Evolutionary conservation across 495 filamentous ascomycete genomes (phyloP).

Genomic region (Lasiosphaeris hirsuta): DNA sequence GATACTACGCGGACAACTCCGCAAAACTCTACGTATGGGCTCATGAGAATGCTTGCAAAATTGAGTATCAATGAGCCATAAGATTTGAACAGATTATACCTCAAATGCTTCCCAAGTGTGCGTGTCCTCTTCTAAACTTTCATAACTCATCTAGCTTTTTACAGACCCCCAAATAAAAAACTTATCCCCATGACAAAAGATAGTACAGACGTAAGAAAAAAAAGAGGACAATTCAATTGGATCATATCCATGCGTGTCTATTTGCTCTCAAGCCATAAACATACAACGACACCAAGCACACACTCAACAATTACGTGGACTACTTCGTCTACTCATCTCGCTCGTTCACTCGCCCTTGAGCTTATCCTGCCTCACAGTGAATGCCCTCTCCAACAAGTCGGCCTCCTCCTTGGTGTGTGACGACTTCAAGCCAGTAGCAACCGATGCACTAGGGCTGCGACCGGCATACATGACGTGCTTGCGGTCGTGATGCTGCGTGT

Average conservation of each 20-base stretch:
- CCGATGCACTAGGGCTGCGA: constrained; percentile 81
- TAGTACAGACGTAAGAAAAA: background rate
- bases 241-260: constrained; percentile 4
- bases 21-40: too few relatives aligned
- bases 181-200: background rate
- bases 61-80: too few relatives aligned
- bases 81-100: too few relatives aligned
- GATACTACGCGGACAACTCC: too few relatives aligned
- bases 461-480: constrained; percentile 98
- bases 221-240: constrained; percentile 1
- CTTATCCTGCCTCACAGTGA: constrained; percentile 60
- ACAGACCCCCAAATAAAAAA: background rate
- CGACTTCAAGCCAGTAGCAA: constrained; percentile 88
- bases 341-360: constrained; percentile 63
- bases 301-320: too few relatives aligned
- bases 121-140: background rate
- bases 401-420: constrained; percentile 91
- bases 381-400: constrained; percentile 76
- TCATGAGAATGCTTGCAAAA: too few relatives aligned
- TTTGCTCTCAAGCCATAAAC: background rate
- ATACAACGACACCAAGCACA: too few relatives aligned
- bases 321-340: too few relatives aligned
- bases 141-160: background rate
- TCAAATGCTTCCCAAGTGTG: background rate
- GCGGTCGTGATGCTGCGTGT: constrained; percentile 83